Evolutionary conservation across 176 grass and related monocot species (phyloP), one percentile per base, ranked within the genome.

Genomic region (Alloteropsis semialata): DNA sequence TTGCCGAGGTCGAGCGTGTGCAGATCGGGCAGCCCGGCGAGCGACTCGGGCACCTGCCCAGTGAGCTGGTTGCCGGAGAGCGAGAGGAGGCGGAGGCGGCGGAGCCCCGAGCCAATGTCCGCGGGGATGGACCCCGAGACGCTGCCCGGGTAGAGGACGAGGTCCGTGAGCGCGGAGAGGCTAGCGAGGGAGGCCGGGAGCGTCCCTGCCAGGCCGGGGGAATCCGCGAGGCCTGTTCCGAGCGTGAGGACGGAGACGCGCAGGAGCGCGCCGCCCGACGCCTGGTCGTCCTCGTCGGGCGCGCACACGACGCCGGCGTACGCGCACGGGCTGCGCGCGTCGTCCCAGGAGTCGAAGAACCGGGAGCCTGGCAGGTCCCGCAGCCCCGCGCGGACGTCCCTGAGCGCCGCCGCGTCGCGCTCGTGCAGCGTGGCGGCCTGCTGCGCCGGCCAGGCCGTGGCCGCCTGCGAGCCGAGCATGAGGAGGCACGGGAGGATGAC

Each of bases 1-100:
- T 88, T 82, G 64, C 91, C 88, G 62, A 97, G 94, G 85, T 97
- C 94, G 76, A 97, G 90, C 62, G 94, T 97, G 86, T 94, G 94
- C 57, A 97, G 89, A 54, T 94, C 89, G 0, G 91, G 91, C 0
- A 94, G 74, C 0, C 87, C 87, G 15, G 89, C 87, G 30, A 97
- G 82, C 12, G 89, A 92, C 19, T 74, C 79, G 12, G 94, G 94
- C 7, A 97, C 77, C 0, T 21, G 72, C 0, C 94, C 94, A 12
- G 89, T 87, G 50, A 97, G 84, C 15, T 53, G 71, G 79, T 94
- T 97, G 1, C 88, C 84, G 18, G 94, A 77, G 4, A 97, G 45
- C 17, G 94, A 91, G 22, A 97, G 87, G 19, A 94, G 87, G 5
- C 91, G 67, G 54, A 96, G 94, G 43, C 76, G 83, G 43, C 91